Base-by-base conservation (phyloP, 495 filamentous ascomycete species). In the Hyaloscypha variabilis region DNA sequence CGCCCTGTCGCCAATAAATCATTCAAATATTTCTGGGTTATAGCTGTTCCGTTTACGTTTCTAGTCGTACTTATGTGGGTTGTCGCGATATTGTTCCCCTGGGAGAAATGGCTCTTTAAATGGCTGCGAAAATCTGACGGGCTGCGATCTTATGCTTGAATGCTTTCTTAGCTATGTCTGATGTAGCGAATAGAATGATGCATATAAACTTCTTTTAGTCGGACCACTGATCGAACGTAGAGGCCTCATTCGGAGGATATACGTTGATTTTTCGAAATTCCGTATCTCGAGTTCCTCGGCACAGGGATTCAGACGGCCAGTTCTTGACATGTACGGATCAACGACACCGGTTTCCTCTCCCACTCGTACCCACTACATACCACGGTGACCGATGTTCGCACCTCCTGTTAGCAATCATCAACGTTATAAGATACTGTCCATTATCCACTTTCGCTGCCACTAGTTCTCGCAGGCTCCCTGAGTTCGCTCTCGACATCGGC, bases 301-400 rank as follows among this genome's bases (percentile, higher is more conserved):
- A n/a, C n/a, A n/a, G n/a, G n/a, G n/a, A n/a, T n/a, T 66, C 52
- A 5, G n/a, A 8, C 34, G 29, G 50, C 64, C 65, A 60, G 67
- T 65, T 69, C 69, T 71, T 73, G 71, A 73, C 68, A 73, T 73
- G 71, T 73, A 68, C 71, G 71, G 66, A 65, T 70, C 68, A 73
- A 70, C 66, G 66, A 71, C 66, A 66, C 59, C 55, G 71, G 67
- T 69, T 67, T 67, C 62, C 68, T 65, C 67, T 64, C 62, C 66
- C 65, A 68, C 71, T 71, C 68, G 67, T 70, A 69, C 71, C 68
- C 66, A 73, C 68, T 68, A 68, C 66, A 73, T 70, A 73, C 71
- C 71, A 71, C 66, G 71, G 71, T 73, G 71, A 73, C 71, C n/a
- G n/a, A n/a, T n/a, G n/a, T n/a, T n/a, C n/a, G n/a, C n/a, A n/a